phyloP scores from a whole-genome alignment of 192 early-diverging fungal species.

The Coemansia sp. region DNA sequence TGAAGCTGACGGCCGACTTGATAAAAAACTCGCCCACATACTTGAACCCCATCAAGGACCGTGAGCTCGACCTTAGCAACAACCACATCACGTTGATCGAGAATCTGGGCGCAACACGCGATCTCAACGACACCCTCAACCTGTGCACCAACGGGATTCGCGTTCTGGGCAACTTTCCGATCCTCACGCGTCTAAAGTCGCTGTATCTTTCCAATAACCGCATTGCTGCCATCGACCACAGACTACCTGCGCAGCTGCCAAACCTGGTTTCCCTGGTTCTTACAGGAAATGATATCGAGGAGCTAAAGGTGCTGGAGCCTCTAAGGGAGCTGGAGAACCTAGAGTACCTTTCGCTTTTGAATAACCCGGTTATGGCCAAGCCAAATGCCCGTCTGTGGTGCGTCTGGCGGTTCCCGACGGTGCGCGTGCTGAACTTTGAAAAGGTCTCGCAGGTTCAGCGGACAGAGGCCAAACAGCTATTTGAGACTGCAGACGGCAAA shows the following conservation, averaged over 20 bases:
- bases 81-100: constrained; percentile 89
- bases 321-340: constrained; percentile 54
- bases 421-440: constrained; percentile 87
- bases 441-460: constrained; percentile 75
- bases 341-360: constrained; percentile 71
- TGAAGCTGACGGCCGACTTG: constrained; percentile 79
- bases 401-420: constrained; percentile 71
- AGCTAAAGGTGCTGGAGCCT: constrained; percentile 84
- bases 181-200: constrained; percentile 67
- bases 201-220: constrained; percentile 89
- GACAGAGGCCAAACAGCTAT: constrained; percentile 72
- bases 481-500: constrained; percentile 65
- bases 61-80: constrained; percentile 86
- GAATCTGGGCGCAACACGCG: constrained; percentile 93
- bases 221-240: constrained; percentile 73
- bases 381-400: constrained; percentile 82
- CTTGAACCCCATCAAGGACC: constrained; percentile 86
- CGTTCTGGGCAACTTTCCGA: constrained; percentile 84
- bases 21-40: constrained; percentile 64
- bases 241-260: constrained; percentile 67
- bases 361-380: constrained; percentile 85
- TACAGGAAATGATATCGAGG: constrained; percentile 80
- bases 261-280: constrained; percentile 78
- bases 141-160: constrained; percentile 90
- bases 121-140: constrained; percentile 90